Percentiles rank a stretch among this genome's conserved stretches.
phyloP scores from a whole-genome alignment of 2,329 filamentous ascomycete genomes.

The Lasiodiplodia sp. region DNA sequence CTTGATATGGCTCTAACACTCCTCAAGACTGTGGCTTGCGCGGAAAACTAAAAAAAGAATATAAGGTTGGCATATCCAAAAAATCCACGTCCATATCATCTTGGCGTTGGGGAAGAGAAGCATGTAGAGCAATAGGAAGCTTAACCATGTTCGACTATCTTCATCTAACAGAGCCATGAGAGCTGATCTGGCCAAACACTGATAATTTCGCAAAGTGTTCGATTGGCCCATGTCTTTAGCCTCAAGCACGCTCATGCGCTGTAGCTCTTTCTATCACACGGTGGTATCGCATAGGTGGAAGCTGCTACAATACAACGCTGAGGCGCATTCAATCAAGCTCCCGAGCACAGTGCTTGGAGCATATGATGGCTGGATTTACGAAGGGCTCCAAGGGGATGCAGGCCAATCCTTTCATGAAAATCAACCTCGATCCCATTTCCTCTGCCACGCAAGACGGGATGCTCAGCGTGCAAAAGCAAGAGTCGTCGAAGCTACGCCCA shows the following conservation, averaged over 20 bases:
- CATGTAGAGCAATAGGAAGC: not conserved
- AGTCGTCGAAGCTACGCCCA: not conserved
- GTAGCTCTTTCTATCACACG: too few species aligned
- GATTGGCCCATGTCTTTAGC: not conserved
- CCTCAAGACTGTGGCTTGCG: slow-evolving; percentile 1
- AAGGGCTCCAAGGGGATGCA: not conserved
- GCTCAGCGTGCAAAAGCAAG: not conserved
- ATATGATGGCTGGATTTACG: not conserved
- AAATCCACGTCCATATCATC: not conserved
- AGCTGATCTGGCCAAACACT: not conserved
- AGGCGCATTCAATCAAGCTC: not conserved
- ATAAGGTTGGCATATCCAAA: not conserved
- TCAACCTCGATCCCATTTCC: not conserved
- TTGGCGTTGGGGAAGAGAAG: not conserved
- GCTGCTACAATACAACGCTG: not conserved
- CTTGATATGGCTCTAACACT: not conserved
- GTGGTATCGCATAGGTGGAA: too few species aligned
- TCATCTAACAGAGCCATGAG: not conserved
- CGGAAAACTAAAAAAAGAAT: not conserved
- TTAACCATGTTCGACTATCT: not conserved
- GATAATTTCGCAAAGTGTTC: not conserved
- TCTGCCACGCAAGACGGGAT: not conserved
- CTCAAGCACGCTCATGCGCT: not conserved
- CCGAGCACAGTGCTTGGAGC: not conserved
- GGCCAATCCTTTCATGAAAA: not conserved